Conservation (phyloP, 208 protist species). For the Leishmania tropica region DNA sequence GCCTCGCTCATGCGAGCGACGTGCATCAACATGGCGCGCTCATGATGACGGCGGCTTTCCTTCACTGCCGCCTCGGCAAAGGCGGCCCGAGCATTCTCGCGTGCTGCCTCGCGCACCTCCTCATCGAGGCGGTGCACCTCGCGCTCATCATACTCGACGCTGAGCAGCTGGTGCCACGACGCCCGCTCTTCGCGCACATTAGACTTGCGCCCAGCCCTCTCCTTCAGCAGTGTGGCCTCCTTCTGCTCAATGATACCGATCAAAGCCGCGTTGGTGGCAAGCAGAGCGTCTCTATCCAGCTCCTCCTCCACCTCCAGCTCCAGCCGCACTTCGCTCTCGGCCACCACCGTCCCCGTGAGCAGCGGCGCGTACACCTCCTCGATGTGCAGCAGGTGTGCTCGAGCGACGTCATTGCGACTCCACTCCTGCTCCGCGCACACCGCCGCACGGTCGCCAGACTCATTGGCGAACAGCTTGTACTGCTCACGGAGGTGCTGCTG, state of each 20-base stretch:
- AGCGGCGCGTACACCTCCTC: slow-evolving; percentile 15
- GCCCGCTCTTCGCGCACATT: slow-evolving; percentile 21
- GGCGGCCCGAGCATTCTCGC: neutral
- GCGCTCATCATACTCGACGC: slow-evolving; percentile 18
- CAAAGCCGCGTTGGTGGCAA: neutral
- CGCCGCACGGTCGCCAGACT: slow-evolving; percentile 39
- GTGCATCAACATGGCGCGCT: slow-evolving; percentile 12
- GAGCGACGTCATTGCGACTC: slow-evolving; percentile 10
- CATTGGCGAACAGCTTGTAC: slow-evolving; percentile 26
- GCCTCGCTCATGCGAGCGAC: slow-evolving; percentile 9
- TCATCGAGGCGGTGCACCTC: slow-evolving; percentile 34
- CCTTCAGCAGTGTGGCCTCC: slow-evolving; percentile 9
- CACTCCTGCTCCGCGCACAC: slow-evolving; percentile 47
- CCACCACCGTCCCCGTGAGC: neutral
- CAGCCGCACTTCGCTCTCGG: slow-evolving; percentile 13
- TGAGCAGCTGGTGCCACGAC: slow-evolving; percentile 25
- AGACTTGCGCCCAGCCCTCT: slow-evolving; percentile 15
- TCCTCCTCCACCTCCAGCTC: slow-evolving; percentile 39
- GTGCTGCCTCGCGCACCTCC: slow-evolving; percentile 15
- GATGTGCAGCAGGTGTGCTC: slow-evolving; percentile 12
- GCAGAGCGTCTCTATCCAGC: slow-evolving; percentile 12
- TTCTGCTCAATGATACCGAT: slow-evolving; percentile 12
- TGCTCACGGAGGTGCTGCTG: slow-evolving; percentile 29
- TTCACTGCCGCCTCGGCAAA: slow-evolving; percentile 7
- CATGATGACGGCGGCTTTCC: slow-evolving; percentile 6